phyloP scores from a whole-genome alignment of 1,284 basidiomycete genomes.

The Gomphus sp. region DNA sequence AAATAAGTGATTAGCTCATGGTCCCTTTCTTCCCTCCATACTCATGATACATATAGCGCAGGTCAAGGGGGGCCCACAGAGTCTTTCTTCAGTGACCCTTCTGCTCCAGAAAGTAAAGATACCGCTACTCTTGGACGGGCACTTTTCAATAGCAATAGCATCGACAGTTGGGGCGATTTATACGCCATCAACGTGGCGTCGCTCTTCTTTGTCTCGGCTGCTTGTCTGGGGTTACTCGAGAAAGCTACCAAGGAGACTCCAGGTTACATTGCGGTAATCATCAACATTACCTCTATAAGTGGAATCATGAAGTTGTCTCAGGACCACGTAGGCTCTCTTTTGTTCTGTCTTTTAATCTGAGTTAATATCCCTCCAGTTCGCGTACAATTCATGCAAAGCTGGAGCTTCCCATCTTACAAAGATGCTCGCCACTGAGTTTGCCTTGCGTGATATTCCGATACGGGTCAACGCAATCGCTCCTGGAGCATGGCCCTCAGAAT shows the following conservation, averaged over 20 bases:
- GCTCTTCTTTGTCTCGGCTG: constrained; percentile 64
- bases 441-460: constrained; percentile 55
- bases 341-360: constrained; percentile 6
- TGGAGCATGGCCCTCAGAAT: constrained; percentile 34
- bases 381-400: constrained; percentile 71
- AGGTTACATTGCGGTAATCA: constrained; percentile 51
- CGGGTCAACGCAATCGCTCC: constrained; percentile 62
- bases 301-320: constrained; percentile 61
- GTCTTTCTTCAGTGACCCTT: constrained; percentile 44
- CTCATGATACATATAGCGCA: constrained; percentile 35
- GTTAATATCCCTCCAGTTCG: constrained; percentile 41
- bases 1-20: constrained; percentile 51
- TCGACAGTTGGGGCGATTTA: constrained; percentile 50
- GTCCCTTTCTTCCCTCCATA: not conserved
- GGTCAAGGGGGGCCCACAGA: constrained; percentile 60
- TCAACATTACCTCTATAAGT: constrained; percentile 72
- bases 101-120: constrained; percentile 47
- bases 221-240: constrained; percentile 65
- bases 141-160: constrained; percentile 57
- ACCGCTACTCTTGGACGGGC: constrained; percentile 53
- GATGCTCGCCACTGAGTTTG: constrained; percentile 67
- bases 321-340: constrained; percentile 46
- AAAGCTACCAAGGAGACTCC: constrained; percentile 51
- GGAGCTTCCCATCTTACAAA: constrained; percentile 65
- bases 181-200: constrained; percentile 63